Percentiles rank a stretch among this genome's conserved stretches.
phyloP scores from a whole-genome alignment of 75 land plant species.

The Cryptomeria japonica region DNA sequence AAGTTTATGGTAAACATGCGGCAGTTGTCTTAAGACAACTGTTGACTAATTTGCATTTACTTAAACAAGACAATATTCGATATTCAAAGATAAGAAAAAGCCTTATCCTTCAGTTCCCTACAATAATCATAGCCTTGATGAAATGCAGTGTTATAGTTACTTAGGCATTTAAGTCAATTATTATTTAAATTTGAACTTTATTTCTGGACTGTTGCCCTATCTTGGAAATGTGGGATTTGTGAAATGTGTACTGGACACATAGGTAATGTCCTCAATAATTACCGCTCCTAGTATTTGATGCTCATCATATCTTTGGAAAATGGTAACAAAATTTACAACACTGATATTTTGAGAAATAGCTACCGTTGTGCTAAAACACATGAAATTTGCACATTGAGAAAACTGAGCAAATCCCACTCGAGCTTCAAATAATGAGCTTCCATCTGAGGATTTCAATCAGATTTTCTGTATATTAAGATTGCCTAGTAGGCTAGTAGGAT shows the following conservation, averaged over 20 bases:
- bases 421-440: not conserved
- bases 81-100: not conserved
- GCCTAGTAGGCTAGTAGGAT: not conserved
- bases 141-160: not conserved
- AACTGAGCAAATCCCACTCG: not conserved
- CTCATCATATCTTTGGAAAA: too few species aligned
- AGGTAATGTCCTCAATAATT: too few species aligned
- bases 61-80: too few species aligned
- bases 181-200: not conserved
- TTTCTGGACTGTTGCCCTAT: not conserved
- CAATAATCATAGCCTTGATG: not conserved
- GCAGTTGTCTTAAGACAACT: not conserved
- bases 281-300: too few species aligned
- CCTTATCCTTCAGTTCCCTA: not conserved
- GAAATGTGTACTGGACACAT: not conserved
- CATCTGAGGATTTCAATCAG: not conserved
- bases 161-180: not conserved
- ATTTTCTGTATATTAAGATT: not conserved
- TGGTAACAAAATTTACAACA: too few species aligned
- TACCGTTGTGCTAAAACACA: not conserved
- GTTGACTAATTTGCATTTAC: not conserved
- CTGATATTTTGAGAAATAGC: too few species aligned
- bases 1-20: not conserved
- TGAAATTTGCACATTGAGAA: not conserved
- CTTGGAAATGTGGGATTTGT: not conserved